Conservation (phyloP, 345 rosid species). For the Eucalyptus regnans region DNA sequence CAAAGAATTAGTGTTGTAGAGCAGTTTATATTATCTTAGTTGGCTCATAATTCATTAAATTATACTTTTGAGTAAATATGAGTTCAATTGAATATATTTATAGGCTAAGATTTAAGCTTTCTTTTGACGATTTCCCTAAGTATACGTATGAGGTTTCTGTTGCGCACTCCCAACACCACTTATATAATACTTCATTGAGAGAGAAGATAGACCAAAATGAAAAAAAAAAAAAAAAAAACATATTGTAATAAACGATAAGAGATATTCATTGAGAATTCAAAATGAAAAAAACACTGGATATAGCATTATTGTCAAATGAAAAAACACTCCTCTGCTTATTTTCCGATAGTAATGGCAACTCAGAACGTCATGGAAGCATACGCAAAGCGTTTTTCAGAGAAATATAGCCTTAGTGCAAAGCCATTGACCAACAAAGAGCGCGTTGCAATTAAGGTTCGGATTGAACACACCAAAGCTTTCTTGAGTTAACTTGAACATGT, state of each 20-base stretch:
- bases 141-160: no score
- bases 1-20: no score
- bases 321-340: not conserved
- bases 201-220: not conserved
- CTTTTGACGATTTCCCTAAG: no score
- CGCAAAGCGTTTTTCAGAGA: not conserved
- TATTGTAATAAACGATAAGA: not conserved
- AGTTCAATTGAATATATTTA: no score
- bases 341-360: not conserved
- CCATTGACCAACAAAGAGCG: not conserved
- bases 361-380: not conserved
- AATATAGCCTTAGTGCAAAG: not conserved
- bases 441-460: not conserved
- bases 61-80: no score
- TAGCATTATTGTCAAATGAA: not conserved
- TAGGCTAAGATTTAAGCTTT: no score
- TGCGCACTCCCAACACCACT: no score
- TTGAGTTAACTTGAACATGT: not conserved
- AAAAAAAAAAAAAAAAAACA: not conserved
- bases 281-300: not conserved
- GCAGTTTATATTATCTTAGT: no score
- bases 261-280: not conserved
- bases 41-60: no score
- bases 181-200: not conserved
- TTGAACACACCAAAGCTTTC: not conserved